Percentiles rank a stretch among this genome's conserved stretches.
These are phyloP conservation scores for Seminavis robusta DNA, from an alignment of 108 stramenopile species.

Conservation along the genomic window DNA sequence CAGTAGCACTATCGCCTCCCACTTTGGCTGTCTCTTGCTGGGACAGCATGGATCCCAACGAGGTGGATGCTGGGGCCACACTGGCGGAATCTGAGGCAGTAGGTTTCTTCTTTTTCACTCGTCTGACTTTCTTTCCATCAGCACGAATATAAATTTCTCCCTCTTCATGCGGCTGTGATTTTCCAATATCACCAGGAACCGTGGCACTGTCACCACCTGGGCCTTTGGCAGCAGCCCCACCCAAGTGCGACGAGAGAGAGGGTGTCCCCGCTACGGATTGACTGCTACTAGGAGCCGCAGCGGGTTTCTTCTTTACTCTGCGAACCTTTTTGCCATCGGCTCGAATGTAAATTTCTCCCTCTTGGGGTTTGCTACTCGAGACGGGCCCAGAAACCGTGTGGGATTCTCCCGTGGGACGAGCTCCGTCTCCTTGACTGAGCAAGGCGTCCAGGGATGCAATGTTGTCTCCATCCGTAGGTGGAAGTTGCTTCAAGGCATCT, in stretches of 20 bases:
- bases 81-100: neutral
- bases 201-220: slow-evolving; percentile 12
- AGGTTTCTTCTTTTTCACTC: slow-evolving; percentile 25
- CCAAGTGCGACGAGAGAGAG: too few relatives aligned
- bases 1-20: slow-evolving; percentile 22
- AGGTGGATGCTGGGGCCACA: too few relatives aligned
- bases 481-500: too few relatives aligned
- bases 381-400: too few relatives aligned
- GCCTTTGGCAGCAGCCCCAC: too few relatives aligned
- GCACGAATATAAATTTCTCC: slow-evolving; percentile 47
- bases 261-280: too few relatives aligned
- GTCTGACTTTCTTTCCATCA: slow-evolving; percentile 48
- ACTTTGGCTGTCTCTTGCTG: slow-evolving; percentile 22
- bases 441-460: too few relatives aligned
- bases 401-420: too few relatives aligned
- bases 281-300: neutral
- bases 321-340: slow-evolving; percentile 53
- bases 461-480: too few relatives aligned
- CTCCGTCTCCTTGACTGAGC: too few relatives aligned
- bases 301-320: slow-evolving; percentile 22
- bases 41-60: too few relatives aligned
- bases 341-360: slow-evolving; percentile 44
- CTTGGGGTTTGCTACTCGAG: neutral
- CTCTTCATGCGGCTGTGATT: slow-evolving; percentile 9
- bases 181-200: too few relatives aligned